These are phyloP conservation scores for Trichoderma aggressivum DNA, from an alignment of 2,329 filamentous ascomycete genomes.

Conservation along the genomic window DNA sequence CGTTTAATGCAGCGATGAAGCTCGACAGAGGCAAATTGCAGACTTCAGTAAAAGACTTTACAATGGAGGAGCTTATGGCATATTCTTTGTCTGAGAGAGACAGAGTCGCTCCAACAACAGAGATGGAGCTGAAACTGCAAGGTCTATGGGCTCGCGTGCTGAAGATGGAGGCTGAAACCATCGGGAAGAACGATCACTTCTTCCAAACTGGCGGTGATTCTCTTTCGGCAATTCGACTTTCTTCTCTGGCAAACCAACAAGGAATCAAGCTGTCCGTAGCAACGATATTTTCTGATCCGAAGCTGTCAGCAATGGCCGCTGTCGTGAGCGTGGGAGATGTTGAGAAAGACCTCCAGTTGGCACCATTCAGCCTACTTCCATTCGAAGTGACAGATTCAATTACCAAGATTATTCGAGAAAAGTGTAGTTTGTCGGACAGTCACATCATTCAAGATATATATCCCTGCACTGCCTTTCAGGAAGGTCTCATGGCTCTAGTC, in stretches of 20 bases:
- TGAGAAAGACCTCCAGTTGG: neutral
- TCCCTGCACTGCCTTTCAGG: conserved; percentile 38
- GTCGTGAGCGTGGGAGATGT: neutral
- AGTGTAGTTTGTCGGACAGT: neutral
- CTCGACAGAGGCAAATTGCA: conserved; percentile 12
- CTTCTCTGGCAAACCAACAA: neutral
- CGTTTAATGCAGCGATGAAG: conserved; percentile 21
- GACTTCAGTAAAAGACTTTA: neutral
- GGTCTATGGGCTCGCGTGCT: conserved; percentile 2
- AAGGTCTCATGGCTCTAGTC: conserved; percentile 33
- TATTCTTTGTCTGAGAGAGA: neutral
- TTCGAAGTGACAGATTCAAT: neutral
- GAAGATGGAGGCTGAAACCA: neutral
- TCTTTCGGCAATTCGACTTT: conserved; percentile 23
- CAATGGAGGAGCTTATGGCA: neutral
- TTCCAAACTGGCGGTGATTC: conserved; percentile 44
- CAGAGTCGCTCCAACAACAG: conserved; percentile 18
- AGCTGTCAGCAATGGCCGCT: neutral
- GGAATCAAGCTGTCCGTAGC: neutral
- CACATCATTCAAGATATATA: conserved; percentile 30
- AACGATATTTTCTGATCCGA: neutral
- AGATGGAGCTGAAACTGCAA: neutral
- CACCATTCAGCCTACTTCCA: neutral
- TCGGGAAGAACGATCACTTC: conserved; percentile 31
- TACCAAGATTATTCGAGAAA: neutral